Percentiles rank a stretch among this genome's conserved stretches.
These are phyloP conservation scores for Ogataea siamensis DNA, from an alignment of 805 yeast genomes.

Conservation along the genomic window DNA sequence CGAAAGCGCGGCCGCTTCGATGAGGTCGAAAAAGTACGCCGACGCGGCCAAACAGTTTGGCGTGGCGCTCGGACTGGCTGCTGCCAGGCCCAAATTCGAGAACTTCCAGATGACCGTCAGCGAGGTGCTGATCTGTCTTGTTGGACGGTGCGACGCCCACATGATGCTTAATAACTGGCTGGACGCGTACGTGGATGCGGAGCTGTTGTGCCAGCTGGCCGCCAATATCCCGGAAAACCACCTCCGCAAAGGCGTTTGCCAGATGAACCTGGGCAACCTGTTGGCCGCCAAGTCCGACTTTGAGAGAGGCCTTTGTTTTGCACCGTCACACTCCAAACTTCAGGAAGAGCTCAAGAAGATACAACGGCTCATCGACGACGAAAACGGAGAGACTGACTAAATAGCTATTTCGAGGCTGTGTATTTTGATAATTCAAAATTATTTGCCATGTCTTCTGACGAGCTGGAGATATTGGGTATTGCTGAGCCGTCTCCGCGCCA, in stretches of 20 bases:
- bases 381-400: constrained; percentile 59
- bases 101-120: constrained; percentile 69
- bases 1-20: constrained; percentile 57
- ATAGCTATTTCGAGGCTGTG: constrained; percentile 5
- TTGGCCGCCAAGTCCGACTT: constrained; percentile 62
- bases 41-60: constrained; percentile 65
- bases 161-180: constrained; percentile 52
- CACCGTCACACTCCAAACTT: constrained; percentile 50
- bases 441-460: constrained; percentile 3
- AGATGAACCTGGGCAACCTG: constrained; percentile 58
- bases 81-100: constrained; percentile 70
- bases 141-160: constrained; percentile 70
- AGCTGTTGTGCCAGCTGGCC: constrained; percentile 58
- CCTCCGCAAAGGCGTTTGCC: constrained; percentile 66
- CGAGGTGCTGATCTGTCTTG: constrained; percentile 62
- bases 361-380: constrained; percentile 48
- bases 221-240: constrained; percentile 65
- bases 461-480: constrained; percentile 1
- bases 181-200: constrained; percentile 68
- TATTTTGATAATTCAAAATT: background rate
- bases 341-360: constrained; percentile 47
- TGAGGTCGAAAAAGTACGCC: constrained; percentile 51
- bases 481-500: background rate
- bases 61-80: constrained; percentile 65
- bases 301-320: constrained; percentile 72